Evolutionary conservation across 2,329 filamentous ascomycete species (phyloP).

Genomic region (Neofusicoccum parvum): DNA sequence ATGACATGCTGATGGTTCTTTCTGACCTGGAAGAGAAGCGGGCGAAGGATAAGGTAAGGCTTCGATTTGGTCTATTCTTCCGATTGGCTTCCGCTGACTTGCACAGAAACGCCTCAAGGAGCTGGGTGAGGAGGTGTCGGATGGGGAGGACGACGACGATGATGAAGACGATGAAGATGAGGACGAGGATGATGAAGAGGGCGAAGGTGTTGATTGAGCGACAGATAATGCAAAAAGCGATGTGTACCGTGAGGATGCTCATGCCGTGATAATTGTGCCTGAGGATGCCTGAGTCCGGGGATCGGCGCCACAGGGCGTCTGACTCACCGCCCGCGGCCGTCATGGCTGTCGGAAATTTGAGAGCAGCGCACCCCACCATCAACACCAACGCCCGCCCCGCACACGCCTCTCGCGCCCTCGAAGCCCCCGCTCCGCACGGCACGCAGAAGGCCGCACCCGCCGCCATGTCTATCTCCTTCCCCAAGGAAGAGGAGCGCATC

Average conservation of each 20-base stretch:
- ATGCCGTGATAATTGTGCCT: not conserved
- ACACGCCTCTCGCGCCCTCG: constrained; percentile 6
- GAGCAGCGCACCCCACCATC: constrained; percentile 13
- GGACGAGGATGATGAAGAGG: constrained; percentile 39
- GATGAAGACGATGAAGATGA: constrained; percentile 46
- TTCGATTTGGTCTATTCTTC: not conserved
- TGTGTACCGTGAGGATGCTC: not conserved
- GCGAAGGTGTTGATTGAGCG: not conserved
- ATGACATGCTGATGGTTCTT: constrained; percentile 52
- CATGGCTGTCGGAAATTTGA: constrained; percentile 19
- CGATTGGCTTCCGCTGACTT: constrained; percentile 24
- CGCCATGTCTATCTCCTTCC: constrained; percentile 56
- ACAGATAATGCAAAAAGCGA: not conserved
- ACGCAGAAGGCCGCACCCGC: constrained; percentile 15
- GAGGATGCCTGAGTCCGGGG: not conserved
- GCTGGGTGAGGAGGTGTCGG: constrained; percentile 46
- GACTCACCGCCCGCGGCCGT: constrained; percentile 17
- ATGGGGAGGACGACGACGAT: constrained; percentile 44
- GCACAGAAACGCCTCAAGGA: constrained; percentile 50
- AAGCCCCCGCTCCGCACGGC: constrained; percentile 10
- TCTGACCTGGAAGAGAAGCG: constrained; percentile 52
- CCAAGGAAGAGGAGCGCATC: constrained; percentile 84
- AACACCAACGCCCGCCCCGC: constrained; percentile 16
- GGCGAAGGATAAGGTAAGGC: constrained; percentile 40
- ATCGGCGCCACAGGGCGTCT: constrained; percentile 5